Base-by-base conservation (phyloP, 306 rosid species). In the cucumber (Cucumis sativus) region DNA sequence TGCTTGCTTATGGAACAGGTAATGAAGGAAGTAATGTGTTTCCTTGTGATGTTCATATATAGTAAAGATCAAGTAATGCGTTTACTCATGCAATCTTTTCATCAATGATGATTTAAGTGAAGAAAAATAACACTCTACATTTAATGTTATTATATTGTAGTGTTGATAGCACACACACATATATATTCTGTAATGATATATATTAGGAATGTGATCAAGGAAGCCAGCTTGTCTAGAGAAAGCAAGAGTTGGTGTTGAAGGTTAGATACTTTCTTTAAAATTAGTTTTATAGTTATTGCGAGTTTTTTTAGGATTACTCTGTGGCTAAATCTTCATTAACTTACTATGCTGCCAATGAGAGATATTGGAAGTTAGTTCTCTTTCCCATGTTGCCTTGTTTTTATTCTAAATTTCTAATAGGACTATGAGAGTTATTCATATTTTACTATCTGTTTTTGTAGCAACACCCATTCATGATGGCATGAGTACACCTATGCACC, bases 391-490 rank as follows among this genome's bases (percentile, higher is more conserved):
- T 23, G 25, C 25, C 25, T 23, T 23, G 1, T 23, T 23, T 23
- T 55, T 47, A 20, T 9, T 15, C 20, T 58, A 25, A 23, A 23
- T 23, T 23, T 23, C 25, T 23, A 23, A 23, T 43, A 23, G 23
- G 41, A 11, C 16, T 61, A n/a, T 49, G 37, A 51, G 78, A 25
- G 72, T 71, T 45, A 28, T 70, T 80, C 61, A 60, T 77, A 28
- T 82, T 77, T 30, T 20, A 55, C 72, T 55, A 77, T 65, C 41
- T 71, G 23, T 75, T 80, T 81, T 47, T 86, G 80, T 85, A 96
- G 99, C 99, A 33, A 96, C 99, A 2, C 97, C 99, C 73, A 91
- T 89, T 81, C 99, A 89, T 57, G 98, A 92, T 83, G 99, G 99
- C 80, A 96, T 96, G 99, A 88, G 99, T 84, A 96, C 99, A 49